Base-by-base conservation (phyloP, 257 asterid species). In the Ballota nigra region DNA sequence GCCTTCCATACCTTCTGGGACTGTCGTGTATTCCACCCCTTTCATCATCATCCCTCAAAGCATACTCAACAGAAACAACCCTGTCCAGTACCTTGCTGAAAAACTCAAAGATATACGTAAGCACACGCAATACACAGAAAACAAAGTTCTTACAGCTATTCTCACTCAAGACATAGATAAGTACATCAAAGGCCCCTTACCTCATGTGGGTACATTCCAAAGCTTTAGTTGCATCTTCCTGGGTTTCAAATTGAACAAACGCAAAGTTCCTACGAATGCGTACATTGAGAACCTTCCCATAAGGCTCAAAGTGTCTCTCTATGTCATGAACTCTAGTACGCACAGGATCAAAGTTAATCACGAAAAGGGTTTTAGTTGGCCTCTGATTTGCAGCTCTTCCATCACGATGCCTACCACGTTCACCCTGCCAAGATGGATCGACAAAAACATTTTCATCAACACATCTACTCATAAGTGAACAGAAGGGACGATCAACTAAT, bases 191-290 rank as follows among this genome's bases (percentile, higher is more conserved):
- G 56, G 13, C 6, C 28, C 41, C 63, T 70, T 31, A 87, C 98
- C 98, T 94, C 97, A 94, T 83, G 75, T 94, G 95, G 13, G 97
- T 91, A 81, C 96, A 83, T 82, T 94, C 95, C 87, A 94, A 69
- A 41, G 97, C 96, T 83, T 86, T 89, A 58, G 96, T 86, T 61
- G 98, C 98, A 63, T 91, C 97, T 72, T 91, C 96, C 80, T 86
- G 96, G 7, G 88, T 91, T 71, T 89, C 96, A 69, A 89, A 94
- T 69, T 91, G 98, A 72, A 94, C 97, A 81, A 94, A 94, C 3
- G 97, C 95, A 85, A 94, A 94, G 82, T 91, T 94, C 72, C 97
- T 78, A 0, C 98, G 84, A 26, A 85, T 88, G 57, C 96, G 96
- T 28, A 91, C 96, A 71, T 89, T 88, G 19, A 86, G 83, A 64